Evolutionary conservation across 106 monocot genomes (phyloP).

Genomic region (Acanthochlamys bracteata): DNA sequence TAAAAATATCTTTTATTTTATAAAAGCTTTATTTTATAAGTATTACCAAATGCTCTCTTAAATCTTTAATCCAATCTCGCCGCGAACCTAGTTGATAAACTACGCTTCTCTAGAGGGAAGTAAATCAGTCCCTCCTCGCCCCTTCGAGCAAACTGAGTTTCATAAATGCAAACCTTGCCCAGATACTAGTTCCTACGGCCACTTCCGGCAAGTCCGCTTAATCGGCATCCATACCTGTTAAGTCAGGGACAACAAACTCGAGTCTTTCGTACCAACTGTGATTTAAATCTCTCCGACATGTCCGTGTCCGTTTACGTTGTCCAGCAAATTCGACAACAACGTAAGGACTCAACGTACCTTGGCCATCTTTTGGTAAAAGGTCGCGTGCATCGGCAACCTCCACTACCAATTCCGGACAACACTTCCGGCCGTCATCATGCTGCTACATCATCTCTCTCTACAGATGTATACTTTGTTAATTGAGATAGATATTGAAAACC

Average conservation of each 20-base stretch:
- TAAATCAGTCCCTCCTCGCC: conserved; percentile 89
- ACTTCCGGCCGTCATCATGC: conserved; percentile 14
- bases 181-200: conserved; percentile 80
- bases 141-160: conserved; percentile 57
- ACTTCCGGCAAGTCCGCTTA: conserved; percentile 22
- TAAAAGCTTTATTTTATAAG: too few species aligned
- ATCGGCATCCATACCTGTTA: conserved; percentile 51
- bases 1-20: too few species aligned
- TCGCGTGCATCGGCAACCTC: conserved; percentile 87
- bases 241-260: conserved; percentile 73
- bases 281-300: conserved; percentile 54
- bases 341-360: conserved; percentile 75
- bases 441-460: conserved; percentile 4
- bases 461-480: too few species aligned
- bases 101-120: conserved; percentile 82
- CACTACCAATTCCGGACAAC: conserved; percentile 50
- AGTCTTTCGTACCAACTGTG: conserved; percentile 80
- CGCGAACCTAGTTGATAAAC: conserved; percentile 79
- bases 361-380: conserved; percentile 89
- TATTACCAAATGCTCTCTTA: too few species aligned
- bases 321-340: conserved; percentile 85
- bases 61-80: conserved; percentile 87
- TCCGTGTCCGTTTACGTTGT: conserved; percentile 80
- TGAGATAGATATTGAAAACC: too few species aligned
- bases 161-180: conserved; percentile 71